A percentile compares a stretch with the other conserved stretches of the same genome.
phyloP scores from a whole-genome alignment of 306 rosid genomes.

The Sicyos baderoa region DNA sequence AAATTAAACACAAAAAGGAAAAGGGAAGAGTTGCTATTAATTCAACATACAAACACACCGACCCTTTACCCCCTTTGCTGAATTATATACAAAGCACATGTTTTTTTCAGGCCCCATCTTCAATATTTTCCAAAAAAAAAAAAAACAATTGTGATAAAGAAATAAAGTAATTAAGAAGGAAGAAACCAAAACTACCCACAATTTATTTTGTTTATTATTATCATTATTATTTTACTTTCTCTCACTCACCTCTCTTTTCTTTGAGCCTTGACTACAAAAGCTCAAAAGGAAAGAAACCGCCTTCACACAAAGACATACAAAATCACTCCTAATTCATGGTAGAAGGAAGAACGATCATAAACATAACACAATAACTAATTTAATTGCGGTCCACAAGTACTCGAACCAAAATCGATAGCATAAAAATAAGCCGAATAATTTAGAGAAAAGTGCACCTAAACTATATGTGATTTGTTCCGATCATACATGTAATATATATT shows the following conservation, averaged over 20 bases:
- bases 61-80: slow-evolving; percentile 42
- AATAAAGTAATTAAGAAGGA: slow-evolving; percentile 11
- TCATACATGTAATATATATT: too few relatives aligned
- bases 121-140: slow-evolving; percentile 20
- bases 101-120: not conserved
- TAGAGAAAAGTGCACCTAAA: too few relatives aligned
- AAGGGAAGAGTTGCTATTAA: not conserved
- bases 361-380: too few relatives aligned
- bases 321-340: too few relatives aligned
- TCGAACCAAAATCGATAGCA: too few relatives aligned
- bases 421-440: too few relatives aligned
- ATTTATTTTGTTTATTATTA: not conserved
- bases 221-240: slow-evolving; percentile 10
- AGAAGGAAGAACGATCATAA: too few relatives aligned
- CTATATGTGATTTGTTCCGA: too few relatives aligned
- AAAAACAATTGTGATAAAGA: slow-evolving; percentile 26
- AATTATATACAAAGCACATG: slow-evolving; percentile 35
- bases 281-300: slow-evolving; percentile 68
- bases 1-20: not conserved
- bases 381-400: too few relatives aligned
- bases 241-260: slow-evolving; percentile 33
- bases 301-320: too few relatives aligned
- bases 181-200: slow-evolving; percentile 9
- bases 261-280: slow-evolving; percentile 81
- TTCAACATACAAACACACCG: slow-evolving; percentile 23